phyloP scores from a whole-genome alignment of 176 grass and related monocot genomes.

The Eleusine coracana region DNA sequence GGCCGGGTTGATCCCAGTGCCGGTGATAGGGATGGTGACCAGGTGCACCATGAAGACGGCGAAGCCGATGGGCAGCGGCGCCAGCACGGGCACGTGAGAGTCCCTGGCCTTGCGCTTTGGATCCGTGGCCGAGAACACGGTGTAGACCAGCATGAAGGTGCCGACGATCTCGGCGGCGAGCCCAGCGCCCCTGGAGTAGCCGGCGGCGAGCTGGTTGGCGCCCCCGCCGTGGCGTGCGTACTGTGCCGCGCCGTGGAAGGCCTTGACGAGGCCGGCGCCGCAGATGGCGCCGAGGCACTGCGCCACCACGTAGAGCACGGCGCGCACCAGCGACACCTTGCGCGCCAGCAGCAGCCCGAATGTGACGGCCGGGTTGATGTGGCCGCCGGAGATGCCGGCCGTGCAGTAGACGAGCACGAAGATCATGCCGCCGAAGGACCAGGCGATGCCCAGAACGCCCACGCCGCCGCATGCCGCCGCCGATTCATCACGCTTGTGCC shows the following conservation, averaged over 20 bases:
- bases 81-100: constrained; percentile 61
- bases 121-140: constrained; percentile 81
- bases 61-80: constrained; percentile 46
- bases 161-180: constrained; percentile 68
- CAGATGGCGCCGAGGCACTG: constrained; percentile 50
- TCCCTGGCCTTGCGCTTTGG: constrained; percentile 71
- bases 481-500: constrained; percentile 20
- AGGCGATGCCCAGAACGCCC: constrained; percentile 78
- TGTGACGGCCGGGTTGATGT: constrained; percentile 49
- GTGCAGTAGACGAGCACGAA: constrained; percentile 97
- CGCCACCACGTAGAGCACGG: constrained; percentile 39
- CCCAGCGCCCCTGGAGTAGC: constrained; percentile 60
- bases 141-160: constrained; percentile 79
- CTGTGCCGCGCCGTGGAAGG: not conserved
- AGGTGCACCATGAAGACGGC: constrained; percentile 47
- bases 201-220: constrained; percentile 58
- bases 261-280: constrained; percentile 36
- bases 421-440: constrained; percentile 93
- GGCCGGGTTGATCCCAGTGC: constrained; percentile 42
- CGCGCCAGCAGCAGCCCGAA: constrained; percentile 43
- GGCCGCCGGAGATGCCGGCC: constrained; percentile 78
- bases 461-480: constrained; percentile 46
- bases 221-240: constrained; percentile 63
- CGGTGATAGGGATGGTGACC: constrained; percentile 44
- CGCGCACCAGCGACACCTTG: constrained; percentile 46